A percentile compares a stretch with the other conserved stretches of the same genome.
These are phyloP conservation scores for Suillus bovinus DNA, from an alignment of 768 basidiomycete genomes.

Conservation along the genomic window DNA sequence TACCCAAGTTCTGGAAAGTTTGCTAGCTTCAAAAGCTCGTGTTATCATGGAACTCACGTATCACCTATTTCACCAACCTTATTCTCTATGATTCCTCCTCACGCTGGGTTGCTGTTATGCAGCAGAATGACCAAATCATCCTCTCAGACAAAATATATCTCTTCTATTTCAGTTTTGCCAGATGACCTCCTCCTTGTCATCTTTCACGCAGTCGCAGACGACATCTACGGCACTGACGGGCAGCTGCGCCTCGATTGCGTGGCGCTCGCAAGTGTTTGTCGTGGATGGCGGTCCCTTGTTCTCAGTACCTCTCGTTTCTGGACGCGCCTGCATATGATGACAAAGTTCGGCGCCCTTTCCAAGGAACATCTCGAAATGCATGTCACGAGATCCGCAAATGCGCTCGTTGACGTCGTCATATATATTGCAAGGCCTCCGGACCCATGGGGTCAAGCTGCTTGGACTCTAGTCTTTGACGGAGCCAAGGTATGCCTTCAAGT, in stretches of 20 bases:
- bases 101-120: background rate
- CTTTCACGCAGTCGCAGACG: background rate
- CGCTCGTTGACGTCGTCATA: conserved; percentile 1
- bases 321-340: conserved; percentile 1
- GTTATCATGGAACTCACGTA: background rate
- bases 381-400: background rate
- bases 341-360: background rate
- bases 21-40: background rate
- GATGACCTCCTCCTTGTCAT: background rate
- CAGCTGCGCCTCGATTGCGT: background rate
- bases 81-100: background rate
- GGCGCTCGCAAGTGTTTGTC: background rate
- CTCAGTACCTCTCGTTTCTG: background rate
- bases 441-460: background rate
- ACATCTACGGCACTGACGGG: background rate
- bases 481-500: background rate
- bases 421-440: background rate
- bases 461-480: background rate
- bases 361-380: background rate
- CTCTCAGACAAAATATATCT: background rate
- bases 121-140: background rate
- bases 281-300: background rate
- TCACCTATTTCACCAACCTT: background rate
- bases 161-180: background rate
- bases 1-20: background rate